Evolutionary conservation across 2,329 filamentous ascomycete species (phyloP), one percentile per base, ranked within the genome.

Genomic region (Xylaria digitata): DNA sequence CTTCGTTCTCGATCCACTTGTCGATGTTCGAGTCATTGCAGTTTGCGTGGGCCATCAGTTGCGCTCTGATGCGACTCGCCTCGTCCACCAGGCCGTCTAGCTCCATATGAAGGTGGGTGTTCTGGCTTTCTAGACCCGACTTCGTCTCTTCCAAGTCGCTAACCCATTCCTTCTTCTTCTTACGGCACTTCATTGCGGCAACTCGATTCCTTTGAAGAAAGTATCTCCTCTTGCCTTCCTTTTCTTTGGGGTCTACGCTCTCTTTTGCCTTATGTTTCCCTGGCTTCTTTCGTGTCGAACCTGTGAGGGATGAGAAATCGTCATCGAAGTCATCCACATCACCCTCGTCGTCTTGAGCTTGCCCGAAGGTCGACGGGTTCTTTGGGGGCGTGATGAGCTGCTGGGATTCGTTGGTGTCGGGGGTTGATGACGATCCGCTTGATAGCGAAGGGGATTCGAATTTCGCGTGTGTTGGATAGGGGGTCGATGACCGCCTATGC

Each of bases 161-260:
- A 23, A 85, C 81, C 81, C 83, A 86, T 71, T 82, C 78, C 77
- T 87, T 88, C 73, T 86, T 87, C 78, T 92, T 92, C 73, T 90
- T 86, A 3, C 91, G 86, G 74, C 90, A 93, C 75, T 92, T 93
- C 76, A 88, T 90, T 1, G 91, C 91, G 0, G 91, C 91, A 2
- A 91, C 80, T 9, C 91, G 85, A 76, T 94, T 94, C 67, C 90
- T 86, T 77, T 92, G 89, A 0, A 92, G 82, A 71, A 89, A 89
- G 68, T 84, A 85, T 67, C 81, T 83, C 32, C 87, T 82, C 72
- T 86, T 87, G 7, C 75, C 75, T 1, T 79, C 77, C 9, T 83
- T 80, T 3, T 71, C 75, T 0, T 68, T 71, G 30, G 61, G 57
- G 13, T 64, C 49, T 11, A 3, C 19, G 59, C 75, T 65, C 57